Conservation (phyloP, 2,329 filamentous ascomycete genomes). For the Penicillium vulpinum region DNA sequence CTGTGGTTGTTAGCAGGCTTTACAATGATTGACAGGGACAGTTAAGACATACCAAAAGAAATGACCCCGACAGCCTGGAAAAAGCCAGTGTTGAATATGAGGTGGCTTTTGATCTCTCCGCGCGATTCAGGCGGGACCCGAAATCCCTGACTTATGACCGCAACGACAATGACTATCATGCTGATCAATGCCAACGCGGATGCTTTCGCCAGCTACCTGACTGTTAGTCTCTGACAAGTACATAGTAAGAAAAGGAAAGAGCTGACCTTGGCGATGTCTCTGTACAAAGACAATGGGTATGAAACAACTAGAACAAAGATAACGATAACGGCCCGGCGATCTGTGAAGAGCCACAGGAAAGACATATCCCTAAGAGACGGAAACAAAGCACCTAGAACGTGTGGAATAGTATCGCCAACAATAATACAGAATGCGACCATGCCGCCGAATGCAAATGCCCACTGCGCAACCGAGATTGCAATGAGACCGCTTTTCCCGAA, state of each 20-base stretch:
- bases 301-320: conserved; percentile 83
- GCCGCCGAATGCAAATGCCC: conserved; percentile 97
- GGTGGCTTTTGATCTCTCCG: conserved; percentile 68
- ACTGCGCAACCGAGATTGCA: conserved; percentile 89
- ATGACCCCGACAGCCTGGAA: conserved; percentile 98
- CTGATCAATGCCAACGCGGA: conserved; percentile 89
- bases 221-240: conserved; percentile 32
- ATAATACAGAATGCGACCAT: conserved; percentile 99
- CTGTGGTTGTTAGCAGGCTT: conserved; percentile 43
- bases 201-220: conserved; percentile 79
- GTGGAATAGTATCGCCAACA: conserved; percentile 92
- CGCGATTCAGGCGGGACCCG: conserved; percentile 69
- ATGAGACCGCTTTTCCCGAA: conserved; percentile 86
- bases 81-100: conserved; percentile 82
- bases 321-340: conserved; percentile 82
- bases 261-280: conserved; percentile 91
- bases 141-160: conserved; percentile 80
- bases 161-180: conserved; percentile 86
- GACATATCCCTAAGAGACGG: conserved; percentile 70
- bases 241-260: background rate
- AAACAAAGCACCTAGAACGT: conserved; percentile 80
- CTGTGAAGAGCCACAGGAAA: conserved; percentile 77
- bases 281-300: conserved; percentile 87
- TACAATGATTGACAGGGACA: conserved; percentile 1
- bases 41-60: conserved; percentile 72